Percentiles rank a stretch among this genome's conserved stretches.
These are phyloP conservation scores for Picea mariana DNA, from an alignment of 83 land plant genomes.

Conservation along the genomic window DNA sequence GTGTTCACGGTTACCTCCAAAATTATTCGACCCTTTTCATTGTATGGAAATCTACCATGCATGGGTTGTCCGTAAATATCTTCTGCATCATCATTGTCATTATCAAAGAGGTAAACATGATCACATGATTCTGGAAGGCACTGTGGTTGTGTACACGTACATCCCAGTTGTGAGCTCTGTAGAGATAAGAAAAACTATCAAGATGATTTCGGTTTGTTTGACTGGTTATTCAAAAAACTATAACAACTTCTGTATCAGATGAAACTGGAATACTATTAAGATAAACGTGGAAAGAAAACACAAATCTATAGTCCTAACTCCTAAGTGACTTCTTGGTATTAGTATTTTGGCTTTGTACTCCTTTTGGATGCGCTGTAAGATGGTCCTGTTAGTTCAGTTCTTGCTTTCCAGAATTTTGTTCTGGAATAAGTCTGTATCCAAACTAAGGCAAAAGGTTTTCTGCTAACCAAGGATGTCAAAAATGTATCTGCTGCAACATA, in stretches of 20 bases:
- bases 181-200: conserved; percentile 14
- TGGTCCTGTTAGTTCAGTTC: too few relatives aligned
- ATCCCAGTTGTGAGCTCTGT: conserved; percentile 87
- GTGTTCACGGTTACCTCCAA: conserved; percentile 59
- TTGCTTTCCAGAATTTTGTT: too few relatives aligned
- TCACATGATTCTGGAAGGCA: conserved; percentile 82
- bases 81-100: conserved; percentile 83
- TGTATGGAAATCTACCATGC: conserved; percentile 89
- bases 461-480: too few relatives aligned
- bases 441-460: too few relatives aligned
- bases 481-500: too few relatives aligned
- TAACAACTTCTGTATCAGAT: not conserved
- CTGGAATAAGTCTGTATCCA: too few relatives aligned
- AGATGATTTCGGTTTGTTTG: not conserved
- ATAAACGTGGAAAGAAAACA: not conserved
- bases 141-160: conserved; percentile 53
- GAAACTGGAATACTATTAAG: not conserved
- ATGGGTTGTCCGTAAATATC: conserved; percentile 83
- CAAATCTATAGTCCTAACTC: too few relatives aligned
- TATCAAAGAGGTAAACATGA: conserved; percentile 88
- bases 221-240: not conserved
- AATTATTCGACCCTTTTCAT: conserved; percentile 71
- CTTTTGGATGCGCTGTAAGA: too few relatives aligned
- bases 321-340: too few relatives aligned
- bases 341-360: too few relatives aligned